Percentiles rank a stretch among this genome's conserved stretches.
Evolutionary conservation across 2,329 filamentous ascomycete species (phyloP).

Genomic region (Trichoderma sp.): DNA sequence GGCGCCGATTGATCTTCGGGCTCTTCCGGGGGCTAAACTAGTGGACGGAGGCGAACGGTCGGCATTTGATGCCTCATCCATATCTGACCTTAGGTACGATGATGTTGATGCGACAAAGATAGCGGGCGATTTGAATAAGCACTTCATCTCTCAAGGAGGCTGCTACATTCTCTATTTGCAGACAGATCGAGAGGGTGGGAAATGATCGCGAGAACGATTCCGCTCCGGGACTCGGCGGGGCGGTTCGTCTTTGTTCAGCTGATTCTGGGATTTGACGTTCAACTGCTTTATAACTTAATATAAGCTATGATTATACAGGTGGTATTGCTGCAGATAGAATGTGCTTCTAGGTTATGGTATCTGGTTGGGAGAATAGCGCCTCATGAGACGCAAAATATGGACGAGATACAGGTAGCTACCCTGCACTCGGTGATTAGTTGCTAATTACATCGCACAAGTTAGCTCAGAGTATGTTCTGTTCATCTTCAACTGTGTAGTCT

Average conservation of each 20-base stretch:
- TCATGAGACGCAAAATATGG: background rate
- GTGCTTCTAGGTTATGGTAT: background rate
- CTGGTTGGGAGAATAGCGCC: background rate
- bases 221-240: background rate
- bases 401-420: background rate
- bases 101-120: background rate
- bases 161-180: background rate
- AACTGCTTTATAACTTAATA: too few relatives aligned
- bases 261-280: background rate
- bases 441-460: background rate
- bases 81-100: background rate
- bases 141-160: background rate
- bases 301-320: background rate
- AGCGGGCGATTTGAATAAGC: background rate
- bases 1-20: background rate
- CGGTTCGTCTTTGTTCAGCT: background rate
- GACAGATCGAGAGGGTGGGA: background rate
- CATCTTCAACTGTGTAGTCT: background rate
- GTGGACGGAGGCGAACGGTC: background rate
- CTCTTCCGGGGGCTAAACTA: slow-evolving; percentile 1
- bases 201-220: background rate
- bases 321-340: background rate
- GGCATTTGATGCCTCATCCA: background rate
- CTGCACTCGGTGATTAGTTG: background rate
- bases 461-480: background rate